Evolutionary conservation across 192 early-diverging fungal genomes (phyloP).

Genomic region (Gonapodya prolifera): DNA sequence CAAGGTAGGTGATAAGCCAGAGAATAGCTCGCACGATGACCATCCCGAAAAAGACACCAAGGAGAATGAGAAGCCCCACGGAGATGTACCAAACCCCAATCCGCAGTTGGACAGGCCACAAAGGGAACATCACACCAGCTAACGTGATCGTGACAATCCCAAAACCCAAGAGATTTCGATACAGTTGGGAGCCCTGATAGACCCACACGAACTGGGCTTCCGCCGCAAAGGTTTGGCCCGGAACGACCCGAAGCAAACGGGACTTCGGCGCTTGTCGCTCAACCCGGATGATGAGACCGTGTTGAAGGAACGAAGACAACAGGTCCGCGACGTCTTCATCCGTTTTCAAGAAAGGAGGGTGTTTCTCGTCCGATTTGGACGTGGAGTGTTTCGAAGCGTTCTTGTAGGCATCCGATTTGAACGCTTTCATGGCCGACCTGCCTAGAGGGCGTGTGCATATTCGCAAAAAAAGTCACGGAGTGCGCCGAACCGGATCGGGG

Average conservation of each 20-base stretch:
- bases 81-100: constrained; percentile 83
- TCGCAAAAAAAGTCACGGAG: background rate
- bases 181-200: constrained; percentile 79
- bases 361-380: background rate
- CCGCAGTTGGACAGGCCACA: constrained; percentile 78
- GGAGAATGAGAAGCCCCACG: constrained; percentile 60
- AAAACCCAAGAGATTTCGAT: constrained; percentile 61
- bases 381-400: constrained; percentile 18
- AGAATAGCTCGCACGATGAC: constrained; percentile 78
- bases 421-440: constrained; percentile 53
- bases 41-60: constrained; percentile 82
- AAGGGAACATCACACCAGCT: constrained; percentile 92
- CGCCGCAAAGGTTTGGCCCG: constrained; percentile 54
- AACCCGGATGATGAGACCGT: constrained; percentile 67
- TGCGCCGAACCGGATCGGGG: background rate
- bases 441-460: constrained; percentile 20
- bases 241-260: constrained; percentile 30
- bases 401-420: constrained; percentile 40
- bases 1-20: constrained; percentile 59
- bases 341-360: constrained; percentile 33
- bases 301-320: constrained; percentile 47
- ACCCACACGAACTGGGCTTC: constrained; percentile 87
- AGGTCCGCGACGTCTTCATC: constrained; percentile 48
- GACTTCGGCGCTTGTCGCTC: constrained; percentile 39
- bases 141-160: constrained; percentile 67